phyloP scores from a whole-genome alignment of 352 stramenopile genomes.

The Albugo laibachii region DNA sequence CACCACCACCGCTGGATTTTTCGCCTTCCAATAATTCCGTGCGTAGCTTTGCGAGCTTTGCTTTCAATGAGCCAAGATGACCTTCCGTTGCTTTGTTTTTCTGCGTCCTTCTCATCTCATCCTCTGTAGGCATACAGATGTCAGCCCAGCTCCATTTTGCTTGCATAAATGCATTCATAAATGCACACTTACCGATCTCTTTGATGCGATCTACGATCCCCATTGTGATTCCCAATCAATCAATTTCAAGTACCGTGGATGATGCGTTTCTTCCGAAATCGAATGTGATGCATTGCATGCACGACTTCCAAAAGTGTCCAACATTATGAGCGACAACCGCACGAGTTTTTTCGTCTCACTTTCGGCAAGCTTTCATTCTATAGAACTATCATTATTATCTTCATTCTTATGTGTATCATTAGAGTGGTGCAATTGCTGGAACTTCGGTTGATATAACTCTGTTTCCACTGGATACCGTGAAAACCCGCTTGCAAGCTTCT shows the following conservation, averaged over 20 bases:
- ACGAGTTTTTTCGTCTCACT: constrained; percentile 6
- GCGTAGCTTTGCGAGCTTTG: constrained; percentile 96
- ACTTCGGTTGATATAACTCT: constrained; percentile 95
- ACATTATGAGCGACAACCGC: no score
- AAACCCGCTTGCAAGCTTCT: constrained; percentile 93
- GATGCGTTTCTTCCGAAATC: no score
- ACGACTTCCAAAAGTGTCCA: no score
- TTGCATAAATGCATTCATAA: no score
- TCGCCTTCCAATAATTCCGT: constrained; percentile 84
- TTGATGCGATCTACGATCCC: constrained; percentile 87
- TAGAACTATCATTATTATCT: not conserved
- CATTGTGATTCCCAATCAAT: constrained; percentile 21
- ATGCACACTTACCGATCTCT: constrained; percentile 64
- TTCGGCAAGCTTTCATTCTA: not conserved
- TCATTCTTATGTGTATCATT: not conserved
- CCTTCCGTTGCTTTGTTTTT: constrained; percentile 95
- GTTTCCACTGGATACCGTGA: constrained; percentile 98
- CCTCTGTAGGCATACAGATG: constrained; percentile 25
- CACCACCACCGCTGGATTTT: constrained; percentile 47
- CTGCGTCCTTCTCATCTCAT: constrained; percentile 94
- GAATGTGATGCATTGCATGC: no score
- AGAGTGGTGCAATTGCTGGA: constrained; percentile 88
- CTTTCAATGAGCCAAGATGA: constrained; percentile 90
- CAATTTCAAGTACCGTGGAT: no score
- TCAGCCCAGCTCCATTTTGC: not conserved